phyloP scores from a whole-genome alignment of 2,329 filamentous ascomycete genomes.

The Colletotrichum brevisporum region DNA sequence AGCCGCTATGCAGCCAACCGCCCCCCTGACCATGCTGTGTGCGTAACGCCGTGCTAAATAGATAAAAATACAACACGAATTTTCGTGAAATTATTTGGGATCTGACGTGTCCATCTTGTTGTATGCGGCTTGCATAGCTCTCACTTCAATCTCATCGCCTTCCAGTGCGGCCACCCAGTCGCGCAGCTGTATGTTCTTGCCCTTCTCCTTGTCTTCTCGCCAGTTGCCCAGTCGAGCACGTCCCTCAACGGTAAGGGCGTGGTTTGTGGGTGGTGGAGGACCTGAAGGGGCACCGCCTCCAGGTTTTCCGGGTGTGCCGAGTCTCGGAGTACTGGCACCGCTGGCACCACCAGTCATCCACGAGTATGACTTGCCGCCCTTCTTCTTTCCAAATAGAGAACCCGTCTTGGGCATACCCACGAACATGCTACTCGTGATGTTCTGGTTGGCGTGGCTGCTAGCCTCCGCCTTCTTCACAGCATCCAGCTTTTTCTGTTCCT shows the following conservation, averaged over 20 bases:
- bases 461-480: conserved; percentile 84
- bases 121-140: conserved; percentile 73
- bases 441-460: conserved; percentile 84
- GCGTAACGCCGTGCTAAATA: conserved; percentile 53
- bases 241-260: conserved; percentile 68
- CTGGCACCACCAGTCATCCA: conserved; percentile 78
- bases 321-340: conserved; percentile 66
- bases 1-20: conserved; percentile 18
- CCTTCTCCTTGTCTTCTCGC: conserved; percentile 84
- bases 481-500: conserved; percentile 83
- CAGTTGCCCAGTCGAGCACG: conserved; percentile 79
- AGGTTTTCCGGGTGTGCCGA: conserved; percentile 53
- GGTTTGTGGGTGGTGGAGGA: conserved; percentile 48
- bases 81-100: conserved; percentile 49
- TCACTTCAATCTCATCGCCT: conserved; percentile 78
- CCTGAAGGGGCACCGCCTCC: conserved; percentile 51
- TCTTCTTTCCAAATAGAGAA: conserved; percentile 70
- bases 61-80: conserved; percentile 45
- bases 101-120: conserved; percentile 65
- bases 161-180: conserved; percentile 88
- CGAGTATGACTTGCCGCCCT: conserved; percentile 77
- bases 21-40: conserved; percentile 35
- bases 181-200: conserved; percentile 84
- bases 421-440: conserved; percentile 84
- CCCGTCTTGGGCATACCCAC: conserved; percentile 74